Conservation (phyloP, 805 yeast genomes). For the Wickerhamomyces queroliae region DNA sequence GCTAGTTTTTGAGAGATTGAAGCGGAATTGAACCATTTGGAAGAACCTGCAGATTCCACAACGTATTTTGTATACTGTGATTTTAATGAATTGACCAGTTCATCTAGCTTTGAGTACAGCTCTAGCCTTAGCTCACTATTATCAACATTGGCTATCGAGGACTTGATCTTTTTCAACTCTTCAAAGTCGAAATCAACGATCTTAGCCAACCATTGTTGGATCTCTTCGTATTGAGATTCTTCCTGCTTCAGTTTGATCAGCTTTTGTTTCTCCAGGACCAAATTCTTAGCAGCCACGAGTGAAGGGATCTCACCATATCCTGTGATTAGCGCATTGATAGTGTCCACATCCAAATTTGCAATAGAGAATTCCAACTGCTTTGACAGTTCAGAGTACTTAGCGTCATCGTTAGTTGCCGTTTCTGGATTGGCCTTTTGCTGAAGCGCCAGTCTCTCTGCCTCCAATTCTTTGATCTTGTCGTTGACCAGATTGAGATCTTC, state of each 20-base stretch:
- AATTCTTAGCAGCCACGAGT: conserved; percentile 10
- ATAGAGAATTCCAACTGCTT: conserved; percentile 9
- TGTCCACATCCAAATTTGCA: conserved; percentile 10
- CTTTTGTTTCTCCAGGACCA: conserved; percentile 6
- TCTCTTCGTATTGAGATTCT: conserved; percentile 3
- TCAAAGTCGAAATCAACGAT: conserved; percentile 10
- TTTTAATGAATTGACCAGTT: conserved; percentile 7
- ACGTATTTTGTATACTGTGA: conserved; percentile 2
- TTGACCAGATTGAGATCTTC: conserved; percentile 23
- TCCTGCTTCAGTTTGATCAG: conserved; percentile 3
- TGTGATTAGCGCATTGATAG: conserved; percentile 18
- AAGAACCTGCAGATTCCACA: neutral
- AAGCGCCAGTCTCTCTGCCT: conserved; percentile 17
- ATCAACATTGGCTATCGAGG: neutral
- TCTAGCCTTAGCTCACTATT: neutral
- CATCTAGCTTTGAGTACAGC: conserved; percentile 3
- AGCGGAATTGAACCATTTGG: conserved; percentile 14
- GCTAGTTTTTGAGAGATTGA: neutral
- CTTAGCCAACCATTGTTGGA: conserved; percentile 4
- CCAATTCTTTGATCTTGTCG: conserved; percentile 19
- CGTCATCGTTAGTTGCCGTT: conserved; percentile 10
- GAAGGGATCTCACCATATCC: conserved; percentile 14
- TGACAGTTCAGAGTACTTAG: conserved; percentile 13
- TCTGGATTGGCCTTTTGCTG: conserved; percentile 6
- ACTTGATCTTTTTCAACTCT: conserved; percentile 6